Base-by-base conservation (phyloP, 2,329 filamentous ascomycete species). In the Hypomyces rosellus region DNA sequence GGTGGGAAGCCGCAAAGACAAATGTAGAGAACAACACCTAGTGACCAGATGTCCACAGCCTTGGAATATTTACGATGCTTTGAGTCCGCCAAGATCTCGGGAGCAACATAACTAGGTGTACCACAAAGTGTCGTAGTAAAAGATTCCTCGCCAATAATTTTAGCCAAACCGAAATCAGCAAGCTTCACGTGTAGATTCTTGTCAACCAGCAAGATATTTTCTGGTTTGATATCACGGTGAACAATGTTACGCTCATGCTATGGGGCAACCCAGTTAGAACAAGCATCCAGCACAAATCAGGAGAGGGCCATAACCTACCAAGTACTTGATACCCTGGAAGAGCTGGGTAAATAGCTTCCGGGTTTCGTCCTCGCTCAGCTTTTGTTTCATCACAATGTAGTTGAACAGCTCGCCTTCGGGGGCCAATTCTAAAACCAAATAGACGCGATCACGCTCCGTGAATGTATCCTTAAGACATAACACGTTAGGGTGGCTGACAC, bases 21-120 rank as follows among this genome's bases (percentile, higher is more conserved):
- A 60, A 97, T 97, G 70, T 97, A 99, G 20, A 99, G 77, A 3
- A 99, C 92, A 3, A 99, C 93, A n/a, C 93, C 93, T 1, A 97
- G 77, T 1, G 91, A 96, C 93, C 93, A 97, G 39, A 97, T 78
- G 65, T 99, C 93, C 9, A 99, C 93, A 3, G 91, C 91, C 62
- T 90, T 89, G 49, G 91, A 96, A 71, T 99, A 99, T 63, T 88
- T 88, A 57, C 93, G 84, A 54, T 89, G 81, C 61, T 82, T 85
- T 15, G 81, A 83, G 55, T 91, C 87, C 62, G 90, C 86, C 4
- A 99, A 75, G 51, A 99, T 96, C 66, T 99, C 93, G 1, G 93
- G 93, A 1, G 95, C 93, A 54, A 97, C 92, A 65, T 99, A 96
- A 67, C 88, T 93, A 5, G 92, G 93, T n/a, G 93, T 99, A 55